phyloP scores from a whole-genome alignment of 148 eudicot species.

The Vaccinium macrocarpon region DNA sequence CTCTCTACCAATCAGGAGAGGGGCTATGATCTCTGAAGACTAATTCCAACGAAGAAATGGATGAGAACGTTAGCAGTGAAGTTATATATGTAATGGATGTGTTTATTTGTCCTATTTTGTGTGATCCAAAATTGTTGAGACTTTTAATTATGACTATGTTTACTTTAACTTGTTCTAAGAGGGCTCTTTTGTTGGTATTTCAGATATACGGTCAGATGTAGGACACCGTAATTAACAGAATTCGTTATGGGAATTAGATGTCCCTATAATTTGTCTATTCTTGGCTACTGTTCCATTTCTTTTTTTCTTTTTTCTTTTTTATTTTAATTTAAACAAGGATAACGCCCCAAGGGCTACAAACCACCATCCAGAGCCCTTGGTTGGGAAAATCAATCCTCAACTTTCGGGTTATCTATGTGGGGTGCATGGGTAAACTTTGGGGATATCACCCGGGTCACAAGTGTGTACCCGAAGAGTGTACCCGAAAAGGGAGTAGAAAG shows the following conservation, averaged over 20 bases:
- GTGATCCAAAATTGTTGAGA: neutral
- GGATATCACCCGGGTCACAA: too few species aligned
- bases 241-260: neutral
- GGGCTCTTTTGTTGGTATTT: neutral
- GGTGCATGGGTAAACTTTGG: too few species aligned
- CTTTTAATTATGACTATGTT: neutral
- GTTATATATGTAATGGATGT: neutral
- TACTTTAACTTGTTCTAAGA: neutral
- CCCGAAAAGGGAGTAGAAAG: too few species aligned
- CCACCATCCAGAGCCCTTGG: too few species aligned
- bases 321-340: too few species aligned
- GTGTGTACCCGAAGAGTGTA: too few species aligned
- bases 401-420: too few species aligned
- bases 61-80: neutral
- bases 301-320: too few species aligned
- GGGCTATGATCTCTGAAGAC: neutral
- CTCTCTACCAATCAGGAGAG: constrained; percentile 21
- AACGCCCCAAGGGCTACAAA: too few species aligned
- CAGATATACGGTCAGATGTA: neutral
- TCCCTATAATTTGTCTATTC: neutral
- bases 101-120: neutral
- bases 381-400: too few species aligned
- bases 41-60: neutral
- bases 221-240: neutral
- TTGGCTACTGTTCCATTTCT: neutral